Conservation (phyloP, 345 rosid species). For the Eucalyptus pumila region DNA sequence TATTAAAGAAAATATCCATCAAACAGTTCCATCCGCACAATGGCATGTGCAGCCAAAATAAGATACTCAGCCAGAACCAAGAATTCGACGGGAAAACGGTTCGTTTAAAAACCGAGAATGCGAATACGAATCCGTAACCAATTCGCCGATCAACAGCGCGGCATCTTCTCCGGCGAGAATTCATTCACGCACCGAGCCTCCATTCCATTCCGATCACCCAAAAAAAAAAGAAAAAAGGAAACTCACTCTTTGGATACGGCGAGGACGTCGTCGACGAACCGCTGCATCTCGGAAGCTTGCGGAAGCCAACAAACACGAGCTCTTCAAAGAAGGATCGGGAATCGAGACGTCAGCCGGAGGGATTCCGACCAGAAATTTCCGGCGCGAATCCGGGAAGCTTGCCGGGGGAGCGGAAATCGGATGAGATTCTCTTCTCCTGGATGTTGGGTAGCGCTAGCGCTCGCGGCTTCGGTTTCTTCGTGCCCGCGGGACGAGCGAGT, state of each 20-base stretch:
- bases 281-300: slow-evolving; percentile 27
- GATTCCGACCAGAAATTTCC: not conserved
- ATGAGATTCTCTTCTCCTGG: not conserved
- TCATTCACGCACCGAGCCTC: not conserved
- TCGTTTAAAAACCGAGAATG: not conserved
- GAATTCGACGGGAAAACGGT: not conserved
- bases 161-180: not conserved
- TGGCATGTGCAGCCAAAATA: not conserved
- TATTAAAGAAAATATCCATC: not conserved
- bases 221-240: no score
- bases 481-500: not conserved
- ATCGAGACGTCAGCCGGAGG: not conserved
- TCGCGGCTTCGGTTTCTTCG: not conserved
- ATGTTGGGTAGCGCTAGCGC: not conserved
- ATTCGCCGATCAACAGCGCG: not conserved
- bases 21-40: not conserved
- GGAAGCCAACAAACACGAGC: not conserved
- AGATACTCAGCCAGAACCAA: not conserved
- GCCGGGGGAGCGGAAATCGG: not conserved
- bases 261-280: slow-evolving; percentile 73
- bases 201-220: not conserved
- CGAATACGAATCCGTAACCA: not conserved
- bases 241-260: slow-evolving; percentile 93
- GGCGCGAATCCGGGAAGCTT: not conserved
- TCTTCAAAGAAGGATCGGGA: not conserved